These are phyloP conservation scores for Penicillium soppii DNA, from an alignment of 495 filamentous ascomycete species.

Conservation along the genomic window DNA sequence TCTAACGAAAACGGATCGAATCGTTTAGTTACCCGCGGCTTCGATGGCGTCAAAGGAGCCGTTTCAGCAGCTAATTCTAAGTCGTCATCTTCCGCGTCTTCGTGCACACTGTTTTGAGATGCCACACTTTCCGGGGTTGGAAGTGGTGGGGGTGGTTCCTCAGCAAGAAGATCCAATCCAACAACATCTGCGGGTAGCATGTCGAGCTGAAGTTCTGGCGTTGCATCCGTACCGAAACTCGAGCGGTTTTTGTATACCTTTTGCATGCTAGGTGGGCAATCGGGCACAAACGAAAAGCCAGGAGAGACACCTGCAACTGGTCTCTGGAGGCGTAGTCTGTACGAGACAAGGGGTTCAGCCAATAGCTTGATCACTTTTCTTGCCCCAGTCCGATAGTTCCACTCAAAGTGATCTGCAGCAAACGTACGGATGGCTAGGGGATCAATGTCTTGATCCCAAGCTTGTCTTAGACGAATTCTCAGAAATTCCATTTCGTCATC, in stretches of 20 bases:
- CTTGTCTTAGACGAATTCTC: slow-evolving; percentile 41
- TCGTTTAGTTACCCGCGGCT: slow-evolving; percentile 53
- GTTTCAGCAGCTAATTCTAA: slow-evolving; percentile 36
- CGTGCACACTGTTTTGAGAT: slow-evolving; percentile 6
- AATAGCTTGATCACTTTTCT: slow-evolving; percentile 81
- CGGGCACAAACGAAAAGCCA: slow-evolving; percentile 25
- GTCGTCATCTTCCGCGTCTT: slow-evolving; percentile 57
- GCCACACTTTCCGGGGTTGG: slow-evolving; percentile 30
- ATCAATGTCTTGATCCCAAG: slow-evolving; percentile 67
- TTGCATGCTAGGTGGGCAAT: slow-evolving; percentile 40
- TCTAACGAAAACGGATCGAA: slow-evolving; percentile 66
- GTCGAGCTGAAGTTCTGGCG: slow-evolving; percentile 72
- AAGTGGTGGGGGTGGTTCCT: slow-evolving; percentile 59
- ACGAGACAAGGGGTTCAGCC: slow-evolving; percentile 72
- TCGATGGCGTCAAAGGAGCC: slow-evolving; percentile 21
- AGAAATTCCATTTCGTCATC: slow-evolving; percentile 58
- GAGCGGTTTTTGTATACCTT: slow-evolving; percentile 63
- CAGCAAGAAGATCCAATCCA: slow-evolving; percentile 66
- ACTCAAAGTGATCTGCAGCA: slow-evolving; percentile 78
- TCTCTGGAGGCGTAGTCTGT: slow-evolving; percentile 52
- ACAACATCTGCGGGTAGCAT: slow-evolving; percentile 77
- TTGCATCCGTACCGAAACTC: slow-evolving; percentile 72
- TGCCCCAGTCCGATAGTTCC: slow-evolving; percentile 74
- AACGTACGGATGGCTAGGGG: slow-evolving; percentile 67
- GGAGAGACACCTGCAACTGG: slow-evolving; percentile 21